Conservation (phyloP, 805 yeast genomes). For the Hanseniaspora pseudoguilliermondii region DNA sequence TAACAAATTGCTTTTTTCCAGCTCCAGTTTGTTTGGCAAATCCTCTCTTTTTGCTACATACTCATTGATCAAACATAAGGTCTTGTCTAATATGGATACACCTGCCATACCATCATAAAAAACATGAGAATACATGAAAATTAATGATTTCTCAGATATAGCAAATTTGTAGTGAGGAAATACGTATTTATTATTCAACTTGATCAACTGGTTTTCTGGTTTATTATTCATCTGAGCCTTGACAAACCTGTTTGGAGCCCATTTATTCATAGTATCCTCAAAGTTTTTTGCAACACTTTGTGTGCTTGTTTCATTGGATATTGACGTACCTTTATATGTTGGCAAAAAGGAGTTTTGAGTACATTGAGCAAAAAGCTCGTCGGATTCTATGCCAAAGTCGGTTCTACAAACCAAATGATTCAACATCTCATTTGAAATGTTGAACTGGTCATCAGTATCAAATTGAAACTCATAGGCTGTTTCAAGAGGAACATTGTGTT, state of each 20-base stretch:
- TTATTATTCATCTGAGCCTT: not conserved
- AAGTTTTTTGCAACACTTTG: not conserved
- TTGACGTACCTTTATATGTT: not conserved
- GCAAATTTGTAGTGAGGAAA: not conserved
- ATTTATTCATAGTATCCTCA: not conserved
- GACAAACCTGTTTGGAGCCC: not conserved
- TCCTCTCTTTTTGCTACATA: not conserved
- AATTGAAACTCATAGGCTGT: not conserved
- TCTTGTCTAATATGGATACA: not conserved
- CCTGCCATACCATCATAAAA: constrained; percentile 12
- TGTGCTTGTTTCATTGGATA: not conserved
- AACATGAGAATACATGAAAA: constrained; percentile 7
- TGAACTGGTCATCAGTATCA: not conserved
- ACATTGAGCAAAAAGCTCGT: not conserved
- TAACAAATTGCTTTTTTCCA: not conserved
- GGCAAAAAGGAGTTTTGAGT: not conserved
- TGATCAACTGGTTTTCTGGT: not conserved
- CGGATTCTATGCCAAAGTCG: not conserved
- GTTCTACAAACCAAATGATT: not conserved
- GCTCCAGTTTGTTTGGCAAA: not conserved
- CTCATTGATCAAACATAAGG: not conserved
- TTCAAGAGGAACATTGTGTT: not conserved
- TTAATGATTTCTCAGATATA: not conserved
- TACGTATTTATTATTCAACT: not conserved
- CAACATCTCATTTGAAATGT: not conserved